phyloP scores from a whole-genome alignment of 2,329 filamentous ascomycete species.

The Colletotrichum musae region DNA sequence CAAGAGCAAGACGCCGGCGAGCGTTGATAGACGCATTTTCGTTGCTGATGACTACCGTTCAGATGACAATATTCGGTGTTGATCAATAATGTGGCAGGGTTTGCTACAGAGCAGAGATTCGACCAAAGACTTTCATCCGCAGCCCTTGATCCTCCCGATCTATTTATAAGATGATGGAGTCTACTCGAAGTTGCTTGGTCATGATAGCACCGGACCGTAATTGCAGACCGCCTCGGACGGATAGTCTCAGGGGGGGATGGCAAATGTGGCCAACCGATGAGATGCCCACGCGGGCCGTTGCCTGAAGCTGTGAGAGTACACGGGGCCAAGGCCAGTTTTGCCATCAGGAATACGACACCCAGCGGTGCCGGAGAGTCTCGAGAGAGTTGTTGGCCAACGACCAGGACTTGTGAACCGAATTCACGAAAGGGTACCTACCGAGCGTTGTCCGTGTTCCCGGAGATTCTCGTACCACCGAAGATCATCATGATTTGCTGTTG shows the following conservation, averaged over 20 bases:
- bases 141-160: neutral
- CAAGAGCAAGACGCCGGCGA: conserved; percentile 6
- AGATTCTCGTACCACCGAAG: conserved; percentile 21
- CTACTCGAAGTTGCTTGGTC: neutral
- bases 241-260: neutral
- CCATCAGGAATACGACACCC: conserved; percentile 12
- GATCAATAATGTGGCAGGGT: neutral
- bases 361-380: neutral
- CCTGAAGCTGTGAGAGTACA: conserved; percentile 27
- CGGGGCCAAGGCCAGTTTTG: neutral
- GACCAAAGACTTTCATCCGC: no score
- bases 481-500: neutral
- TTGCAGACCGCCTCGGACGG: neutral
- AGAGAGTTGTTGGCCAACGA: neutral
- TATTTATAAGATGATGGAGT: conserved; percentile 1
- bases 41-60: neutral
- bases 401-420: neutral
- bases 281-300: conserved; percentile 30
- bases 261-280: conserved; percentile 30
- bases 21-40: conserved; percentile 10
- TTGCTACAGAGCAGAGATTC: no score
- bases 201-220: neutral
- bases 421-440: conserved; percentile 28
- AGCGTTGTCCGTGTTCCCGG: conserved; percentile 2
- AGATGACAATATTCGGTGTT: neutral